Conservation (phyloP, 352 stramenopile species). For the Peronospora farinosa region DNA sequence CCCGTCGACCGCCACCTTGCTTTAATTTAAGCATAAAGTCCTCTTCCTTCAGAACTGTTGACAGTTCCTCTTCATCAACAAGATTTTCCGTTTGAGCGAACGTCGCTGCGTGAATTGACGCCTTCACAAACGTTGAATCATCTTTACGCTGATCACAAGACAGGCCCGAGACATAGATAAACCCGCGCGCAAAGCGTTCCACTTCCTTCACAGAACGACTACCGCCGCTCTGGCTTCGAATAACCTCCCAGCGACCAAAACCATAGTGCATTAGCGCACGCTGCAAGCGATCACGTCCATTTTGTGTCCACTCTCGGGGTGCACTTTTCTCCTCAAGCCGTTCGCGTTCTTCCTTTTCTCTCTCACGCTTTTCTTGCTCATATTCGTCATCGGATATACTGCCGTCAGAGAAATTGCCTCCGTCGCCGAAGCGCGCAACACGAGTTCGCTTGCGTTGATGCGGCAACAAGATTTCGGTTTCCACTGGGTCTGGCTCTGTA, state of each 20-base stretch:
- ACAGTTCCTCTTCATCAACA: slow-evolving; percentile 69
- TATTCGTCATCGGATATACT: slow-evolving; percentile 62
- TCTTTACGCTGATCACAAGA: slow-evolving; percentile 72
- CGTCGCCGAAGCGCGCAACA: slow-evolving; percentile 71
- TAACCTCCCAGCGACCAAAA: slow-evolving; percentile 83
- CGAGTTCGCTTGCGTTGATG: slow-evolving; percentile 83
- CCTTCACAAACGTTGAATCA: slow-evolving; percentile 80
- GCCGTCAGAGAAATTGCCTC: slow-evolving; percentile 56
- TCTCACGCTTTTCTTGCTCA: slow-evolving; percentile 39
- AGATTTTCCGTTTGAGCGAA: slow-evolving; percentile 62
- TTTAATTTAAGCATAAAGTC: slow-evolving; percentile 85
- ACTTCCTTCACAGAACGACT: slow-evolving; percentile 80
- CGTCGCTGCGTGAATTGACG: slow-evolving; percentile 56
- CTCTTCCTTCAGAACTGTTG: slow-evolving; percentile 77
- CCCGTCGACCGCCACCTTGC: slow-evolving; percentile 72
- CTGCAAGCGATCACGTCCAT: slow-evolving; percentile 77
- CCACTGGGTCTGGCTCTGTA: slow-evolving; percentile 57
- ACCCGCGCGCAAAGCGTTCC: slow-evolving; percentile 76
- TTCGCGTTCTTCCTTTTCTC: slow-evolving; percentile 50
- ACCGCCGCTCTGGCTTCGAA: slow-evolving; percentile 82
- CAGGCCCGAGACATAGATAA: slow-evolving; percentile 81
- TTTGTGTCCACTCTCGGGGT: slow-evolving; percentile 81
- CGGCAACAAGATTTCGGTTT: slow-evolving; percentile 54
- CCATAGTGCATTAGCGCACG: slow-evolving; percentile 85
- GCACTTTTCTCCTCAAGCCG: slow-evolving; percentile 57